Conservation (phyloP, 148 eudicot genomes). For the Rhododendron henanense region DNA sequence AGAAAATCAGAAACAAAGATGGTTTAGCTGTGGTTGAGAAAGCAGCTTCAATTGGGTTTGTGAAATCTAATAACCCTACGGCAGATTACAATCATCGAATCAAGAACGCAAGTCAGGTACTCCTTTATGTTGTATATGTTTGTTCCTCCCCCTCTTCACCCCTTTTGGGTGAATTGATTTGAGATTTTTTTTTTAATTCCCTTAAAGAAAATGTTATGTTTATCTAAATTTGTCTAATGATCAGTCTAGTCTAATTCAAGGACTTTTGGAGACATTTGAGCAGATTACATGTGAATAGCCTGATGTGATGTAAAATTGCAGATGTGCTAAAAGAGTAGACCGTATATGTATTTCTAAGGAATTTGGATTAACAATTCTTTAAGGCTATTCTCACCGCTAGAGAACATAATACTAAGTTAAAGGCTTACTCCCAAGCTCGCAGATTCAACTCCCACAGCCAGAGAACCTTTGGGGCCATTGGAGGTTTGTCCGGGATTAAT, state of each 20-base stretch:
- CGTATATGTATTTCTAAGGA: neutral
- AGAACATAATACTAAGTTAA: neutral
- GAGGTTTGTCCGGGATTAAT: neutral
- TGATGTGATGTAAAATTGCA: neutral
- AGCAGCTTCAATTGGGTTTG: slow-evolving; percentile 10
- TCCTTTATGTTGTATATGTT: neutral
- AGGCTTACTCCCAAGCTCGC: neutral
- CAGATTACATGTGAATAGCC: neutral
- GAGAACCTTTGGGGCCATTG: neutral
- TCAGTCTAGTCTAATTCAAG: neutral
- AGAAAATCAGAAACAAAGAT: slow-evolving; percentile 11
- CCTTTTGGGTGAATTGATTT: neutral
- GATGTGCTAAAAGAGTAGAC: neutral
- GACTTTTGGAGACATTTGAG: neutral
- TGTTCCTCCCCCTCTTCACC: neutral
- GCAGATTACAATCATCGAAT: neutral
- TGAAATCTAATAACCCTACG: neutral
- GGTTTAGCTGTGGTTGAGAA: slow-evolving; percentile 17
- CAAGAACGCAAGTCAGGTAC: slow-evolving; percentile 23
- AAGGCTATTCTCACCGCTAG: too few species aligned
- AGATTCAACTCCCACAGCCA: neutral
- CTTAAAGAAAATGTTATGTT: neutral
- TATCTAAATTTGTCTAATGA: neutral
- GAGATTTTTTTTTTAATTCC: neutral
- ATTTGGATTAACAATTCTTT: neutral